These are phyloP conservation scores for Solanum hybrid DNA, from an alignment of 305 asterid genomes.

Conservation along the genomic window DNA sequence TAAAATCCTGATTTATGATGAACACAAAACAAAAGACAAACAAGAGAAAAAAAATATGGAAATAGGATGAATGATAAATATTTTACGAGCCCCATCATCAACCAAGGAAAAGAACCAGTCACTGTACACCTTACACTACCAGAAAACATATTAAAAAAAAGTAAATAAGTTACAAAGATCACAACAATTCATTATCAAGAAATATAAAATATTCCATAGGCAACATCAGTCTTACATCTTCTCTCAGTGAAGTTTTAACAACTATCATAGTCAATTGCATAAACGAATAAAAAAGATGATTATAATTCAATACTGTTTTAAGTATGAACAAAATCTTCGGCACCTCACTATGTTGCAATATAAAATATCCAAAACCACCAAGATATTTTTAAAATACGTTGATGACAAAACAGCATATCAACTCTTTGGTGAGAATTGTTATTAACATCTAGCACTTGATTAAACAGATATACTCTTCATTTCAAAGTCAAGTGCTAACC, in stretches of 20 bases:
- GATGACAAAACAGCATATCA: neutral
- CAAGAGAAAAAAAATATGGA: neutral
- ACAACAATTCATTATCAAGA: neutral
- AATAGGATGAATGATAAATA: neutral
- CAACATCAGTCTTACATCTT: neutral
- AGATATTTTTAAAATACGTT: neutral
- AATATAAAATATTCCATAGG: neutral
- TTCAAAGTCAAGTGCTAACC: neutral
- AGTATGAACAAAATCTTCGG: neutral
- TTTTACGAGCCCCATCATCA: neutral
- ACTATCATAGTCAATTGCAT: neutral
- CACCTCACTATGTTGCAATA: neutral
- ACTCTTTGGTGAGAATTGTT: neutral
- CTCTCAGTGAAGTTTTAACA: neutral
- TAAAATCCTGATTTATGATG: neutral
- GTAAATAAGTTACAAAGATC: neutral
- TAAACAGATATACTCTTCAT: neutral
- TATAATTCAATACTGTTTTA: neutral
- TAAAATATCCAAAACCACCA: neutral
- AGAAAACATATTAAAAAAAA: neutral
- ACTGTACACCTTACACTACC: neutral
- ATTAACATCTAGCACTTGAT: neutral
- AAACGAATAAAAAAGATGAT: neutral
- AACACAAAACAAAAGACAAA: neutral
- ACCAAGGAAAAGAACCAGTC: neutral